A percentile compares a stretch with the other conserved stretches of the same genome.
These are phyloP conservation scores for Candida caryicola DNA, from an alignment of 805 yeast species.

Conservation along the genomic window DNA sequence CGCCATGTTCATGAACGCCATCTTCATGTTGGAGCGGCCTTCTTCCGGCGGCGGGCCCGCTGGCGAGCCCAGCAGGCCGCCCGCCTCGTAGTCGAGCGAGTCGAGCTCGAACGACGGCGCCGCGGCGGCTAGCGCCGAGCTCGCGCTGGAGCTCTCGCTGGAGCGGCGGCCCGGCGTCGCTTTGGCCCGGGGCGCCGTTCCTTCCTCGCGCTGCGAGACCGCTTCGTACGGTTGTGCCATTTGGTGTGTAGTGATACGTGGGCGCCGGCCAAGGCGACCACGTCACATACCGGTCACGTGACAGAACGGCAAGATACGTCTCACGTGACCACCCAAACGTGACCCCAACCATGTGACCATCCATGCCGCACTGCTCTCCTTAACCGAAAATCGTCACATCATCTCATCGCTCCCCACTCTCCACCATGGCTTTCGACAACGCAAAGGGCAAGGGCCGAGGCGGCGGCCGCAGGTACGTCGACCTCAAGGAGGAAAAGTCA, in stretches of 20 bases:
- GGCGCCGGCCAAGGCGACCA: no score
- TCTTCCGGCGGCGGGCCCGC: slow-evolving; percentile 9
- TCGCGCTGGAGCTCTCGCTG: background rate
- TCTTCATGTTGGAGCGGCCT: slow-evolving; percentile 50
- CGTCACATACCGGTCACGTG: no score
- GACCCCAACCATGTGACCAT: background rate
- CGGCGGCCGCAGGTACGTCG: slow-evolving; percentile 28
- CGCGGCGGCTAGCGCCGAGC: no score
- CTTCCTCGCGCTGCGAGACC: no score
- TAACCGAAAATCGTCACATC: background rate
- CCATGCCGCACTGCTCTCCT: background rate
- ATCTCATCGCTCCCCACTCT: background rate
- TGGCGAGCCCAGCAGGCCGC: slow-evolving; percentile 6
- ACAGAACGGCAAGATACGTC: no score
- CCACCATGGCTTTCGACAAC: slow-evolving; percentile 10
- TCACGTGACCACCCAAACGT: no score
- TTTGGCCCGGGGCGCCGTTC: no score
- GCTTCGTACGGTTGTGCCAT: no score
- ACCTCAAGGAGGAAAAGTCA: slow-evolving; percentile 38
- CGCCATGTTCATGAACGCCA: slow-evolving; percentile 98
- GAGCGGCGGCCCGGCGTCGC: no score
- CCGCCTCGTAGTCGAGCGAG: slow-evolving; percentile 15
- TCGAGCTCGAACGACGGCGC: slow-evolving; percentile 20
- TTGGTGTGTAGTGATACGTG: no score
- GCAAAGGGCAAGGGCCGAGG: slow-evolving; percentile 3